Conservation (phyloP, 106 monocot genomes). For the Platanthera guangdongensis region DNA sequence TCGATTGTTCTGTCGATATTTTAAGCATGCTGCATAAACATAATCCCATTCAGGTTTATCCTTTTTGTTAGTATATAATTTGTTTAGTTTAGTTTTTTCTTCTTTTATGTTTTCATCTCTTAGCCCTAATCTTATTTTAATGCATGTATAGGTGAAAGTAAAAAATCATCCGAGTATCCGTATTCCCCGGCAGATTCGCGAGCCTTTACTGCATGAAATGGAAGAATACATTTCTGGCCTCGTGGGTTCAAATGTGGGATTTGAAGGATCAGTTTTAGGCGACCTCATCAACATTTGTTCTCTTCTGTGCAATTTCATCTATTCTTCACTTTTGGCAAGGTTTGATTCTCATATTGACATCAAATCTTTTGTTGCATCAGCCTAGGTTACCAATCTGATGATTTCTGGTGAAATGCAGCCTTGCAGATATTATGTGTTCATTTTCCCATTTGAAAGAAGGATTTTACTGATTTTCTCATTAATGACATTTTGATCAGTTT, state of each 20-base stretch:
- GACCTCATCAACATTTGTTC: constrained; percentile 46
- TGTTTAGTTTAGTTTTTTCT: not conserved
- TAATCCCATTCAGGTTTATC: constrained; percentile 30
- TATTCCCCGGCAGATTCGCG: constrained; percentile 49
- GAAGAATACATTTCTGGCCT: constrained; percentile 38
- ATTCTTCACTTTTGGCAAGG: constrained; percentile 41
- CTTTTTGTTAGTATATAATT: constrained; percentile 3
- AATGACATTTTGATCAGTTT: not conserved
- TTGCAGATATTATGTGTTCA: not conserved
- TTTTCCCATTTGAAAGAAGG: not conserved
- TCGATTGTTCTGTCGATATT: constrained; percentile 58
- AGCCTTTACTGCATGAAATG: constrained; percentile 48
- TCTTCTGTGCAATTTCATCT: constrained; percentile 55
- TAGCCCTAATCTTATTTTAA: not conserved
- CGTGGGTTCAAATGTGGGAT: constrained; percentile 16
- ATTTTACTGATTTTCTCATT: not conserved
- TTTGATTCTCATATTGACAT: constrained; percentile 5
- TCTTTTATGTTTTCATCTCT: constrained; percentile 1
- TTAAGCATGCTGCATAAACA: constrained; percentile 34
- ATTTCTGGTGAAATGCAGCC: not conserved
- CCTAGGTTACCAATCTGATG: not conserved
- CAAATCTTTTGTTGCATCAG: not conserved
- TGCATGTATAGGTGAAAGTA: constrained; percentile 22
- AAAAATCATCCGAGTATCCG: constrained; percentile 16
- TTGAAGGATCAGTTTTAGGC: constrained; percentile 25